Evolutionary conservation across 768 basidiomycete genomes (phyloP), one percentile per base, ranked within the genome.

Genomic region (Phlegmacium glaucopus): DNA sequence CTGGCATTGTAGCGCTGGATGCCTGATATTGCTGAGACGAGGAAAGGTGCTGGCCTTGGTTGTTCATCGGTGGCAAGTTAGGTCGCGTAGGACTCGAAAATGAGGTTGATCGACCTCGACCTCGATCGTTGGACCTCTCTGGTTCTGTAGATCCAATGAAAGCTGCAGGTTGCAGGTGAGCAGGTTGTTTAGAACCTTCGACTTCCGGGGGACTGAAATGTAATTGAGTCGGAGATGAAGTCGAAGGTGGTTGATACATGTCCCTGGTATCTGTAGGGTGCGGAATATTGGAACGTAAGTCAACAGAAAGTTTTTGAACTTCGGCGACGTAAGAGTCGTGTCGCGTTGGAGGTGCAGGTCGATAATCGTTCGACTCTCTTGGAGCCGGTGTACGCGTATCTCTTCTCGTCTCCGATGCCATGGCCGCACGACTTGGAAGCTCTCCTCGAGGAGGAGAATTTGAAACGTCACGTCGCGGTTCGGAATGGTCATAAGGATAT

Each of bases 201-300:
- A 49, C 35, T 17, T 60, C 58, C 5, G 48, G 39, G 5, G 52
- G 58, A 39, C 43, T 55, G 15, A 40, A 15, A 25, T 48, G 52
- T 43, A 54, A 45, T 34, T 58, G 57, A 8, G 48, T 53, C 4
- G 57, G 57, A 13, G 57, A 58, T 26, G 57, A 49, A 18, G 51
- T 22, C 22, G 39, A 4, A 60, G 54, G 30, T 48, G 48, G 30
- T 27, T 45, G 54, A 49, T 50, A 50, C 12, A 46, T 41, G 32
- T 49, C 47, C 9, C 48, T 49, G 39, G 36, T 38, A 34, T 52
- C 49, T 39, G 12, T 38, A 15, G 27, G 43, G 4, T 34, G 36
- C 44, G 44, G 56, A 12, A 34, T 32, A 25, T 37, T 54, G 44
- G 38, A 15, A 29, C 57, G 49, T 13, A 32, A 32, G 27, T 55